Percentiles rank a stretch among this genome's conserved stretches.
Conservation (phyloP, 2,329 filamentous ascomycete genomes). For the Botrytis paeoniae region DNA sequence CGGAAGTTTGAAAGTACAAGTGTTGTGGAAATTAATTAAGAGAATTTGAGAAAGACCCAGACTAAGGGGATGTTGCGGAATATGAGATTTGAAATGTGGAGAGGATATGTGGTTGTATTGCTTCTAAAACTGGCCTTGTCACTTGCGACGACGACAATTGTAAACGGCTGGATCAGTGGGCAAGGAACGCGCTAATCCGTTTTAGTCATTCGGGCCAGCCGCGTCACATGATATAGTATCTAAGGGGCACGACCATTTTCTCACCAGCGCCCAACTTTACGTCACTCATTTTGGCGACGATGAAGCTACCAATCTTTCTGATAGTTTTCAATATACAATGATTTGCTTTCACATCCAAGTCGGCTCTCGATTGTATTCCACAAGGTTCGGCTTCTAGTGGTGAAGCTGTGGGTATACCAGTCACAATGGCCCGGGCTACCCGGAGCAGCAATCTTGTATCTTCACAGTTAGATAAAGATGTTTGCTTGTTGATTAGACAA, state of each 20-base stretch:
- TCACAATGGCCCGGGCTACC: neutral
- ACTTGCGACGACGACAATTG: constrained; percentile 14
- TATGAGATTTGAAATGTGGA: constrained; percentile 14
- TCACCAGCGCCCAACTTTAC: neutral
- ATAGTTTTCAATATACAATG: neutral
- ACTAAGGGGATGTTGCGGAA: constrained; percentile 5
- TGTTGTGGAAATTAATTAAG: constrained; percentile 27
- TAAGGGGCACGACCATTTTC: constrained; percentile 2
- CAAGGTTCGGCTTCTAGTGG: neutral
- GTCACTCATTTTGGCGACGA: neutral
- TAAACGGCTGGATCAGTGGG: constrained; percentile 7
- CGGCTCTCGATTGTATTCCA: no score
- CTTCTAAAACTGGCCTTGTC: constrained; percentile 12
- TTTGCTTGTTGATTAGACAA: neutral
- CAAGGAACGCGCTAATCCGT: constrained; percentile 1
- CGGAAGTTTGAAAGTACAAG: constrained; percentile 16
- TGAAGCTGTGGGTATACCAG: neutral
- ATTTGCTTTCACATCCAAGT: neutral
- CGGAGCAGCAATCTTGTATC: neutral
- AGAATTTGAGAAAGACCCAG: constrained; percentile 28
- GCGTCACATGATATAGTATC: neutral
- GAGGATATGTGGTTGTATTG: constrained; percentile 14
- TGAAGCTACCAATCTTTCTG: neutral
- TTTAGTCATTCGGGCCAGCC: neutral
- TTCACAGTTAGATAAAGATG: neutral